Base-by-base conservation (phyloP, 441 rosid species). In the Kokia cookei region DNA sequence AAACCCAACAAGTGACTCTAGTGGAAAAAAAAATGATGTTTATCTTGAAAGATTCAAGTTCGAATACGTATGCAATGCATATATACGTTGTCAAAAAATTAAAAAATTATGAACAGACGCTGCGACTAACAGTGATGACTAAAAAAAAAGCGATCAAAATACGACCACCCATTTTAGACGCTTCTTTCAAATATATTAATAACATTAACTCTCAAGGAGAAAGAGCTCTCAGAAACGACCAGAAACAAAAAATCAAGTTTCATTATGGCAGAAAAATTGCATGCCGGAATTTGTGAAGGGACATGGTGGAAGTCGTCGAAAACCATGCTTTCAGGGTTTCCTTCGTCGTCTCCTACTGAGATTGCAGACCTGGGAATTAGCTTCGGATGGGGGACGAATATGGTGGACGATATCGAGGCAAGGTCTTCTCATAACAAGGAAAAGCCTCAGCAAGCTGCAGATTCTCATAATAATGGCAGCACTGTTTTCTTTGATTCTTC, bases 211-310 rank as follows among this genome's bases (percentile, higher is more conserved):
- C 45, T 55, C 58, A 53, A 22, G 45, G 40, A 27, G 4, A 11
- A 24, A 66, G 71, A 66, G 42, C 71, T 47, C 57, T 29, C 40
- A 66, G 26, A 19, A 35, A 22, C 37, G 37, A 5, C 7, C 22
- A 64, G 55, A 35, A 55, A 14, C 4, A 55, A 7, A 13, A 26
- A 14, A 19, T 9, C 4, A 48, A 15, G 2, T 19, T 7, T 71
- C 35, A 75, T 47, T 60, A 93, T 91, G 98, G 90, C 87, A 6
- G 97, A 89, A 79, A 92, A 94, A 63, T 90, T 88, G 82, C 90
- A 84, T 65, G 80, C 82, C 14, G 87, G 88, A 64, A 79, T 89
- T 78, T 88, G 85, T 65, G 87, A 86, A 64, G 92, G 85, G 13
- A 84, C 83, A 74, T 92, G 97, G 97, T 87, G 97, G 98, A 86